Evolutionary conservation across 2,329 filamentous ascomycete genomes (phyloP).

Genomic region (Balansia obtecta): DNA sequence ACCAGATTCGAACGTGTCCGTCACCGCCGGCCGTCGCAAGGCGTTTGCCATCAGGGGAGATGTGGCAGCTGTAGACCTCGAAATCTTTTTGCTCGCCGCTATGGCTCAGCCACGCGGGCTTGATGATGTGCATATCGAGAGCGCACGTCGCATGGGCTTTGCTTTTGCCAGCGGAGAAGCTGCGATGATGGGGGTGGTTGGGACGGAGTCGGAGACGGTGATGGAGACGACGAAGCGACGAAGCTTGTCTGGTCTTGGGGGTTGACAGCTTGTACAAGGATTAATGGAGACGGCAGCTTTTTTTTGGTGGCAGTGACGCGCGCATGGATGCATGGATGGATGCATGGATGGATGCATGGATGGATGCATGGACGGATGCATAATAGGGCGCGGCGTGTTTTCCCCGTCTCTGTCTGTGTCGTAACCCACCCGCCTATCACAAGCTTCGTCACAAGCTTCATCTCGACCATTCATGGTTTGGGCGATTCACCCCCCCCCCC

Average conservation of each 20-base stretch:
- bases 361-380: background rate
- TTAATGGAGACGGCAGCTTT: background rate
- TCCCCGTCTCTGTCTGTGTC: background rate
- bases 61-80: slow-evolving; percentile 95
- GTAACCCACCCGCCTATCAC: no score
- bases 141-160: slow-evolving; percentile 8
- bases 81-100: slow-evolving; percentile 96
- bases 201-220: background rate
- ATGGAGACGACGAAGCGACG: background rate
- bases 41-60: slow-evolving; percentile 85
- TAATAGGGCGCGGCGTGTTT: background rate
- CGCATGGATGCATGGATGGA: background rate
- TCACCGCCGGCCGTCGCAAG: slow-evolving; percentile 93
- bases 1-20: slow-evolving; percentile 96
- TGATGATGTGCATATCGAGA: slow-evolving; percentile 66
- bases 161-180: background rate
- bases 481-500: no score
- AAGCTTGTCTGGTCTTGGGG: background rate
- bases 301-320: background rate
- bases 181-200: background rate
- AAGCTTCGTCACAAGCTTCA: no score
- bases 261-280: background rate
- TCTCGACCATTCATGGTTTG: no score
- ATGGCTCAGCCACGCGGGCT: slow-evolving; percentile 92
- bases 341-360: background rate